Percentiles rank a stretch among this genome's conserved stretches.
phyloP scores from a whole-genome alignment of 345 rosid species.

The Carallia brachiata region DNA sequence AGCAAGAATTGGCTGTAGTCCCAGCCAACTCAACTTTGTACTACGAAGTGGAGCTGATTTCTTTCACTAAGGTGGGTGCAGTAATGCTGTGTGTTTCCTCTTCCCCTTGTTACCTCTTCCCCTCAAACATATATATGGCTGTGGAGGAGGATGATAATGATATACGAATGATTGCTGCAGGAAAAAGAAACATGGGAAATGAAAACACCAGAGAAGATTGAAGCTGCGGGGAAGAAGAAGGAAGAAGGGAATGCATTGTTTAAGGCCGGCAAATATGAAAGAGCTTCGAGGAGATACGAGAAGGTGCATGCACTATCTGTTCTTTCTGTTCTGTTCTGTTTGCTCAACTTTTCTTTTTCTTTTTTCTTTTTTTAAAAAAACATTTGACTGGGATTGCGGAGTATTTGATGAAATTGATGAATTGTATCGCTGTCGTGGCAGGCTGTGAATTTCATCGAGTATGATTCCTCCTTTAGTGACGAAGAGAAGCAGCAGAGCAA shows the following conservation, averaged over 20 bases:
- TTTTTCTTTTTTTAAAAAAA: no score
- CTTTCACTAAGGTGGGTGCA: conserved; percentile 62
- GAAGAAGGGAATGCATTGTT: conserved; percentile 86
- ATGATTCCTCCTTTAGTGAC: conserved; percentile 69
- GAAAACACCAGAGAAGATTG: conserved; percentile 87
- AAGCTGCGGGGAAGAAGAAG: conserved; percentile 84
- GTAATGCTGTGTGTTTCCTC: neutral
- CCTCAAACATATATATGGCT: neutral
- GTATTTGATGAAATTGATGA: neutral
- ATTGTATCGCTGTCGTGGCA: conserved; percentile 16
- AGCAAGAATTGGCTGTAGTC: conserved; percentile 71
- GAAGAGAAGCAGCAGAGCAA: conserved; percentile 84
- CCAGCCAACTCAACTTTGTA: conserved; percentile 69
- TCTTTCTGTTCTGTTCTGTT: no score
- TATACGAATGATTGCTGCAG: conserved; percentile 24
- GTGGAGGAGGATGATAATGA: neutral
- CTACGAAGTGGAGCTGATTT: conserved; percentile 74
- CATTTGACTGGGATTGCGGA: no score
- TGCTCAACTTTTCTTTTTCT: no score
- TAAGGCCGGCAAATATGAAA: conserved; percentile 71
- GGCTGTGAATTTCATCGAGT: conserved; percentile 80
- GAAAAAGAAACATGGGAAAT: conserved; percentile 98
- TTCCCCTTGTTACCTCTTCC: neutral
- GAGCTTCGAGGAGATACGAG: conserved; percentile 87
- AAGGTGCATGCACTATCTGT: conserved; percentile 43